These are phyloP conservation scores for Phytophthora foliorum DNA, from an alignment of 352 stramenopile species.

Conservation along the genomic window DNA sequence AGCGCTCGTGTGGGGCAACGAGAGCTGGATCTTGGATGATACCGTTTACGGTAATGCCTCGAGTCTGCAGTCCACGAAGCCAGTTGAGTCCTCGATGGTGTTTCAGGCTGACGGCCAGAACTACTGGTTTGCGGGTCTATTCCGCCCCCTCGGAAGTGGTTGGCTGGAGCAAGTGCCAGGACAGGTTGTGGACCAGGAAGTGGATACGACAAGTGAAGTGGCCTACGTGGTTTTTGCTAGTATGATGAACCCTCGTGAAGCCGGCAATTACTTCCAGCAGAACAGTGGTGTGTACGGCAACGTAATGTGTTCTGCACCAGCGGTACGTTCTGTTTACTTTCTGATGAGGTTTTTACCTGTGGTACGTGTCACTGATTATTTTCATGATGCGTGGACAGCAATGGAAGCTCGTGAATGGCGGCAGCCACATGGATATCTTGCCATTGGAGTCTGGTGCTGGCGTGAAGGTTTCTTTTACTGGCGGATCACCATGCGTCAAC, in stretches of 20 bases:
- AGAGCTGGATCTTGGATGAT: constrained; percentile 60
- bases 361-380: constrained; percentile 1
- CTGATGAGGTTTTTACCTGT: neutral
- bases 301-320: constrained; percentile 76
- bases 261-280: constrained; percentile 73
- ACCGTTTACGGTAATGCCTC: constrained; percentile 46
- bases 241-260: constrained; percentile 70
- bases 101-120: constrained; percentile 63
- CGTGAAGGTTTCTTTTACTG: constrained; percentile 65
- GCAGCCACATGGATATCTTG: constrained; percentile 70
- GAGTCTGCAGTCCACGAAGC: constrained; percentile 42
- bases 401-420: constrained; percentile 74
- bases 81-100: constrained; percentile 51
- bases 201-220: constrained; percentile 51
- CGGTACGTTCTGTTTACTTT: constrained; percentile 44
- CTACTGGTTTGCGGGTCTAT: constrained; percentile 65
- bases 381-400: constrained; percentile 50
- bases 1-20: constrained; percentile 74
- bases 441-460: constrained; percentile 64
- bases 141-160: constrained; percentile 62
- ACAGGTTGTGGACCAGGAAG: constrained; percentile 67
- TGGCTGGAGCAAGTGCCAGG: constrained; percentile 65
- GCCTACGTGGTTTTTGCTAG: constrained; percentile 69
- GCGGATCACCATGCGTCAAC: constrained; percentile 60
- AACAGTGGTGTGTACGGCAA: constrained; percentile 73